Base-by-base conservation (phyloP, 257 asterid genomes). In the Solanum clarkiae region DNA sequence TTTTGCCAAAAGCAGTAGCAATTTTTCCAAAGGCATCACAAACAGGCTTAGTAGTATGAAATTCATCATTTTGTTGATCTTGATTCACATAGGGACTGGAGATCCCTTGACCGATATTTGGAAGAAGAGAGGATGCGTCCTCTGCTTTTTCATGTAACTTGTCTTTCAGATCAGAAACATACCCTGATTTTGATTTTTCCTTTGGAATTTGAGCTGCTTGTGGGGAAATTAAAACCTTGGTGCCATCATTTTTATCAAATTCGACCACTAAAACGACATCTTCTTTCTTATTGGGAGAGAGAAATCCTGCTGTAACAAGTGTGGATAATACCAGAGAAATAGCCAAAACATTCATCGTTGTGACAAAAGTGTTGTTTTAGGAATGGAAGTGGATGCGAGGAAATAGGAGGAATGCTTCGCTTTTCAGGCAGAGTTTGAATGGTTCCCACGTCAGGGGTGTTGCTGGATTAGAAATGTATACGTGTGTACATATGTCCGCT, bases 241-340 rank as follows among this genome's bases (percentile, higher is more conserved):
- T 84, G 1, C 82, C 89, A 55, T 83, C 81, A 44, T 87, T 84
- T 55, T 86, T 80, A 26, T 86, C 86, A 36, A 69, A 90, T 54
- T 90, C 90, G 66, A 90, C 96, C 8, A 91, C 92, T 3, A 88
- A 85, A 12, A 87, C 81, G 20, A 86, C 81, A 17, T 86, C 86
- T 18, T 85, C 77, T 8, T 70, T 63, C 5, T 65, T 68, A 4
- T 32, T 24, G 24, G 89, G 90, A 62, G 79, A 79, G 42, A 72
- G 81, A 22, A 87, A 72, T 13, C 85, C 84, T 1, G 88, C 86
- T 4, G 90, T 66, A 56, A 49, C 86, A 69, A 89, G 87, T 55
- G 90, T 79, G 17, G 87, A 83, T 20, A 86, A 49, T 17, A 90
- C 85, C 18, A 90, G 60, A 71, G 79, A 63, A 7, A 90, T 24